Conservation (phyloP, 2,329 filamentous ascomycete species). For the Lachnellula cervina region DNA sequence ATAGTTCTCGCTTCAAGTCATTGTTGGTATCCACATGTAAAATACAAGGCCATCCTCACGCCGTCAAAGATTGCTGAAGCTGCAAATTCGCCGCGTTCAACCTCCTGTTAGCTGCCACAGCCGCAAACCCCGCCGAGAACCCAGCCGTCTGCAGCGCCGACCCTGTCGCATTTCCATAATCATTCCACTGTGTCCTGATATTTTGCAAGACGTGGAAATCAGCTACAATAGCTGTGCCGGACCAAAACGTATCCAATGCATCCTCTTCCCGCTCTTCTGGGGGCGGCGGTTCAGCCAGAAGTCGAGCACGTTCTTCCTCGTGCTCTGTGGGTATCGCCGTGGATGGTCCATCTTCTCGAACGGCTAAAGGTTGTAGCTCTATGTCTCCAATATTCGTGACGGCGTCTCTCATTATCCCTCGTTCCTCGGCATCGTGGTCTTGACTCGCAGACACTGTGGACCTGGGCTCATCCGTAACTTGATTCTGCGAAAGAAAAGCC, state of each 20-base stretch:
- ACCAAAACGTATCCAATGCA: conserved; percentile 30
- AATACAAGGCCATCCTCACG: conserved; percentile 2
- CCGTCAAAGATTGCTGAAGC: conserved; percentile 21
- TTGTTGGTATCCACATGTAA: not conserved
- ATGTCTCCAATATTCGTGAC: conserved; percentile 23
- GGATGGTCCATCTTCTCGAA: conserved; percentile 3
- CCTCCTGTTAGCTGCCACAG: conserved; percentile 22
- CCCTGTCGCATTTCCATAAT: conserved; percentile 26
- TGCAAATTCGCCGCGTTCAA: conserved; percentile 23
- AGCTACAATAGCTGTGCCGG: conserved; percentile 28
- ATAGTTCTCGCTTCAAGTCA: not conserved
- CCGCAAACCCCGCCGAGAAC: conserved; percentile 26
- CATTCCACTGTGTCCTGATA: conserved; percentile 27
- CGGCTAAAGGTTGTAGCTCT: conserved; percentile 24
- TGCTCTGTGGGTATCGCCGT: conserved; percentile 6
- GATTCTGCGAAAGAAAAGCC: conserved; percentile 10
- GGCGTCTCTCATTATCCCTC: conserved; percentile 25
- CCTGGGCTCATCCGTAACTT: conserved; percentile 9
- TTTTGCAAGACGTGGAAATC: conserved; percentile 32
- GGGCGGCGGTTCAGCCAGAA: conserved; percentile 22
- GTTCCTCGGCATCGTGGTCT: conserved; percentile 31
- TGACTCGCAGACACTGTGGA: conserved; percentile 18
- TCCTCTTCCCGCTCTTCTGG: conserved; percentile 17
- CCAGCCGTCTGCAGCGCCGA: conserved; percentile 28
- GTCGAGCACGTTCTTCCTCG: conserved; percentile 18